Base-by-base conservation (phyloP, 208 protist species). In the Polymyxa betae region DNA sequence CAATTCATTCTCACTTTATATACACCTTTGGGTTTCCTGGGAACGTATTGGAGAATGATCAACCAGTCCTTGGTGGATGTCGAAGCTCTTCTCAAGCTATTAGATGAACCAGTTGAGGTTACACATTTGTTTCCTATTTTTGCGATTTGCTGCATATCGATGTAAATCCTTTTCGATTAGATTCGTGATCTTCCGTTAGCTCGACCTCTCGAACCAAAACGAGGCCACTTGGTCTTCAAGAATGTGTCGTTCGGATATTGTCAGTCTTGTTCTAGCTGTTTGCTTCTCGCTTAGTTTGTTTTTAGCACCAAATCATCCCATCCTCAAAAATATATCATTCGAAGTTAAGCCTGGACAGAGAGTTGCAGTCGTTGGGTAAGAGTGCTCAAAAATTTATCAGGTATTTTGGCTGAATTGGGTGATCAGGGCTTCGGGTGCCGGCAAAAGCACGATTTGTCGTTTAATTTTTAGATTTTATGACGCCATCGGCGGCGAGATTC, bases 391-490 rank as follows among this genome's bases (percentile, higher is more conserved):
- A n/a, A n/a, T n/a, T n/a, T n/a, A 43, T 43, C 5, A 40, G n/a
- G 72, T n/a, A 35, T 20, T 40, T 82, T 35, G 16, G 10, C 35
- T 20, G 35, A 40, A 12, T 12, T 43, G 72, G 5, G 5, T 35
- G 5, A 5, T 45, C 35, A 82, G 90, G 66, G 60, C 60, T 12
- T 89, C 68, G 12, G 90, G 90, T 38, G 90, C 77, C 40, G 90
- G 90, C 20, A 91, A 91, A 60, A 90, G 68, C 49, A 91, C 90
- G 1, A 88, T 91, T n/a, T 66, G 68, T 35, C 32, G 90, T 38
- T 78, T 91, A 16, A 16, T 91, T 20, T 91, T 38, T 78, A 66
- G 90, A 38, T 88, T 91, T 29, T 91, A 68, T 45, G 90, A 91
- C 5, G 66, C 52, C 66, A 90, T 16, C 1, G 10, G 20, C 32